Evolutionary conservation across 768 basidiomycete species (phyloP).

Genomic region (Amanita exitialis): DNA sequence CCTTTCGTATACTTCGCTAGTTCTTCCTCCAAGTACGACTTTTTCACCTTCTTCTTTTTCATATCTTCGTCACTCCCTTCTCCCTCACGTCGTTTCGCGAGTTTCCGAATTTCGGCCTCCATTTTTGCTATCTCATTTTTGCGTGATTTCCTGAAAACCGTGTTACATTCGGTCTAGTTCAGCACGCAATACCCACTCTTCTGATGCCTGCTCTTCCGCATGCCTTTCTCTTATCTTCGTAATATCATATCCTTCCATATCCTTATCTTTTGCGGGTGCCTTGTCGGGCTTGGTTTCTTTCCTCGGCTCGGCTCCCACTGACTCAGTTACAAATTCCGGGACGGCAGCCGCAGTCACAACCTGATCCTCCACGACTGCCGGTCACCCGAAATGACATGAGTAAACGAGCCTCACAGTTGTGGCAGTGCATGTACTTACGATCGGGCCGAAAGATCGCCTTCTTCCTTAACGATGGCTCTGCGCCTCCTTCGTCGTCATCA

Average conservation of each 20-base stretch:
- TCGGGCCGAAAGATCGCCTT: slow-evolving; percentile 81
- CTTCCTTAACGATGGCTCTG: slow-evolving; percentile 52
- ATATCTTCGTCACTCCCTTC: slow-evolving; percentile 58
- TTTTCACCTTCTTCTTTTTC: slow-evolving; percentile 37
- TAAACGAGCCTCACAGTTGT: not conserved
- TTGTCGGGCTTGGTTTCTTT: not conserved
- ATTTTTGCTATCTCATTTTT: slow-evolving; percentile 77
- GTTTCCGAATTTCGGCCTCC: slow-evolving; percentile 79
- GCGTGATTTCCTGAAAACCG: slow-evolving; percentile 20
- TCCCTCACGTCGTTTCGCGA: slow-evolving; percentile 50
- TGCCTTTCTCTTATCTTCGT: slow-evolving; percentile 69
- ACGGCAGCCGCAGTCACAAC: slow-evolving; percentile 16
- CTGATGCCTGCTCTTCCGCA: slow-evolving; percentile 56
- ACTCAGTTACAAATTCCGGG: slow-evolving; percentile 30
- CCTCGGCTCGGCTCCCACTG: slow-evolving; percentile 7
- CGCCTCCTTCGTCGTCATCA: slow-evolving; percentile 56
- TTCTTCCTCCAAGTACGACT: slow-evolving; percentile 74
- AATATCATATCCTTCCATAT: slow-evolving; percentile 38
- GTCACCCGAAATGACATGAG: slow-evolving; percentile 4
- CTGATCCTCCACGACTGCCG: slow-evolving; percentile 27
- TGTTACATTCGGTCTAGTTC: not conserved
- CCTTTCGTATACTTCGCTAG: slow-evolving; percentile 71
- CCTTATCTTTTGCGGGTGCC: slow-evolving; percentile 15
- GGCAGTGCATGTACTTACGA: slow-evolving; percentile 35
- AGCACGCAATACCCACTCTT: slow-evolving; percentile 32